Percentiles rank a stretch among this genome's conserved stretches.
These are phyloP conservation scores for Taphrina flavorubra DNA, from an alignment of 1,139 yeast species.

Conservation along the genomic window DNA sequence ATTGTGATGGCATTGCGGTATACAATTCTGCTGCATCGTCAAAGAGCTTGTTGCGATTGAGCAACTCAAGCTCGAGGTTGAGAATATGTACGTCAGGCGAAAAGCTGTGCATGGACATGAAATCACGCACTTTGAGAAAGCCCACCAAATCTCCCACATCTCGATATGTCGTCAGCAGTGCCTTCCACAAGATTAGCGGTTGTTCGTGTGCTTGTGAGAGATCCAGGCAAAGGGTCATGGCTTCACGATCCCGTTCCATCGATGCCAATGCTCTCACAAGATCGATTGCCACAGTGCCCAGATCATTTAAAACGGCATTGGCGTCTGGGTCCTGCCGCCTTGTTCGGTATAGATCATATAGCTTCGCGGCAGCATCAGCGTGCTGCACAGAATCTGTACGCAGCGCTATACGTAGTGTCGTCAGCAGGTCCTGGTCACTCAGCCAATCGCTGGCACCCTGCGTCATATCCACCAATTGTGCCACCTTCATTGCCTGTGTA, in stretches of 20 bases:
- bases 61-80: constrained; percentile 22
- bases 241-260: constrained; percentile 5
- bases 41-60: constrained; percentile 3
- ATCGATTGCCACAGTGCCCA: constrained; percentile 4
- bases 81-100: constrained; percentile 17
- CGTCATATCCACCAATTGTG: constrained; percentile 10
- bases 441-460: constrained; percentile 5
- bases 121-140: constrained; percentile 26
- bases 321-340: constrained; percentile 8
- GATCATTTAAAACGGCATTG: not conserved
- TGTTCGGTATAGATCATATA: constrained; percentile 9
- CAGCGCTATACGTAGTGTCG: constrained; percentile 14
- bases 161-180: constrained; percentile 18
- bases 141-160: constrained; percentile 19
- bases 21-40: constrained; percentile 23
- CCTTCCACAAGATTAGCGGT: constrained; percentile 20
- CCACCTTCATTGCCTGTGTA: constrained; percentile 12
- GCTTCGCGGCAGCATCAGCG: constrained; percentile 2
- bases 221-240: constrained; percentile 11
- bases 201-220: constrained; percentile 6
- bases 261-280: constrained; percentile 17
- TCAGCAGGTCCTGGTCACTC: constrained; percentile 1
- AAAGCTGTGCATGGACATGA: constrained; percentile 14
- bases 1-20: constrained; percentile 12
- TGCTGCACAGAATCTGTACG: constrained; percentile 19